Evolutionary conservation across 371 early-diverging fungal genomes (phyloP), one percentile per base, ranked within the genome.

Genomic region (Mucor racemosus): DNA sequence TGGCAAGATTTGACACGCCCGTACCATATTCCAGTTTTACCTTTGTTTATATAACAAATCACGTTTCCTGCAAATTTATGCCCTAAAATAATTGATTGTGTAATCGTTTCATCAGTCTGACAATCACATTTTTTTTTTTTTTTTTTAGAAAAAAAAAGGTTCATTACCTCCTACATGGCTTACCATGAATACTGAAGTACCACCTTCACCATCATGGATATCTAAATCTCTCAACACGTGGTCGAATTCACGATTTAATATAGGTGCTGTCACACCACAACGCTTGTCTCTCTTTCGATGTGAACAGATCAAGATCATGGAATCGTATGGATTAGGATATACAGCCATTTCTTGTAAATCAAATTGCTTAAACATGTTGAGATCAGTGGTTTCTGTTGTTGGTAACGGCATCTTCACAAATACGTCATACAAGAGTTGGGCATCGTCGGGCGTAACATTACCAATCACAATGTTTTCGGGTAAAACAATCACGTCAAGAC

Each of bases 51-150:
- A 72, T 88, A 86, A 35, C 88, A 86, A 62, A 92, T 88, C 14
- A 91, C 78, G 61, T 91, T 92, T 36, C 92, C 92, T 11, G 93
- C 92, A 81, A 88, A 94, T 76, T 91, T 92, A 82, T 93, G 92
- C 36, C 93, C 90, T 84, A 46, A 15, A 50, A 26, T 15, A 21
- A 42, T 35, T 21, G 26, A 26, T 50, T 50, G 26, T 50, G 50
- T 50, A 50, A 50, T 50, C 13, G 50, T 50, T 35, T 38, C 39
- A 39, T 38, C 35, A 38, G 39, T 21, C 35, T 48, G 10, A 38
- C 26, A 48, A 34, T 33, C 17, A 5, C 21, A 14, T 34, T 54
- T 10, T 11, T 10, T 0, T 38, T n/a, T 34, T 54, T 10, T 11
- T 10, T 0, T 38, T n/a, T 21, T n/a, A 8, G 8, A 11, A 19